Evolutionary conservation across 1,139 yeast species (phyloP).

Genomic region (Magnusiomyces magnusii): DNA sequence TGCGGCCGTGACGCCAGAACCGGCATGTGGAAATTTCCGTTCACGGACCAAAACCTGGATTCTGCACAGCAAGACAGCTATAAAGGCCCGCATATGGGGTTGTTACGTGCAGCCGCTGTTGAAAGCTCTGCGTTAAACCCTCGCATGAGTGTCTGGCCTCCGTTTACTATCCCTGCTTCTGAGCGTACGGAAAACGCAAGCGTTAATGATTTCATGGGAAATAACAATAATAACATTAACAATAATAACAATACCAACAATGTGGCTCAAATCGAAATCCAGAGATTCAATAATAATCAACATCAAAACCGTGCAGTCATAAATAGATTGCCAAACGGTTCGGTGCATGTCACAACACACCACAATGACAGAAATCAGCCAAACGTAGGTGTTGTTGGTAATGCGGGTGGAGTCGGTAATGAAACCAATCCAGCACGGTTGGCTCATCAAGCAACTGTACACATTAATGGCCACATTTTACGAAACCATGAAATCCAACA

Average conservation of each 20-base stretch:
- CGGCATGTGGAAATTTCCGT: constrained; percentile 14
- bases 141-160: constrained; percentile 26
- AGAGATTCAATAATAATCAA: not conserved
- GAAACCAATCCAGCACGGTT: not conserved
- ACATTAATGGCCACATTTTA: not conserved
- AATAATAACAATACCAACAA: not conserved
- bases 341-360: too few species aligned
- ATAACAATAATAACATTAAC: constrained; percentile 10
- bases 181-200: constrained; percentile 23
- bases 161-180: constrained; percentile 19
- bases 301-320: not conserved
- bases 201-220: constrained; percentile 21
- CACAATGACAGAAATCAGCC: not conserved
- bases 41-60: constrained; percentile 2
- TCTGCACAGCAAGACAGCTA: not conserved
- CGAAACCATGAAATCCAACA: not conserved
- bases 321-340: not conserved
- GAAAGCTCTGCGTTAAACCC: constrained; percentile 18
- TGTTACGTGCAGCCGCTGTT: constrained; percentile 20
- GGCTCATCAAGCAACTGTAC: not conserved
- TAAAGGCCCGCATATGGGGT: constrained; percentile 13
- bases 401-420: not conserved
- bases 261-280: not conserved
- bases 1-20: constrained; percentile 7
- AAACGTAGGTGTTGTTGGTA: not conserved